phyloP scores from a whole-genome alignment of 768 basidiomycete genomes.

The Lactarius deliciosus region DNA sequence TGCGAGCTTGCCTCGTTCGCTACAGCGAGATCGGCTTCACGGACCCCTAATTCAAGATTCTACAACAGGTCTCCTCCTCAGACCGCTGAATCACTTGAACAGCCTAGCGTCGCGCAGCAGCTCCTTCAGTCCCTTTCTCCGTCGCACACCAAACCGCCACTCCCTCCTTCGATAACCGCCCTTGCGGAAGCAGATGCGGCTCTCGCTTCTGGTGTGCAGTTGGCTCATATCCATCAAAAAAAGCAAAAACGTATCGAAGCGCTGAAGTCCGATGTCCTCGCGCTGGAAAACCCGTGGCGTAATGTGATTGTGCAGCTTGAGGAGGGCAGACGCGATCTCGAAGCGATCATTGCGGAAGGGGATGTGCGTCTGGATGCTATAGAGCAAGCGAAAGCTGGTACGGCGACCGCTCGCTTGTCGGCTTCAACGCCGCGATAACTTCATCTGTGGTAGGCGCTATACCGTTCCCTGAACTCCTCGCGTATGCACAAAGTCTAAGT shows the following conservation, averaged over 20 bases:
- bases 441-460: conserved; percentile 54
- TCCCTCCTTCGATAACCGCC: conserved; percentile 53
- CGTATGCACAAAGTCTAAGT: conserved; percentile 82
- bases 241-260: conserved; percentile 73
- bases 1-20: background rate
- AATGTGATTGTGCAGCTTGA: conserved; percentile 63
- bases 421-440: background rate
- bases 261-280: conserved; percentile 68
- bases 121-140: conserved; percentile 76
- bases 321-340: conserved; percentile 64
- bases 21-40: background rate
- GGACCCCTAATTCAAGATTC: conserved; percentile 35
- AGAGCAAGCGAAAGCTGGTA: conserved; percentile 69
- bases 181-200: conserved; percentile 63
- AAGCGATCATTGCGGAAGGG: conserved; percentile 71
- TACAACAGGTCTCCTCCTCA: conserved; percentile 64
- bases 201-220: conserved; percentile 62
- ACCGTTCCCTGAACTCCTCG: conserved; percentile 78
- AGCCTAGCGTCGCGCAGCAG: conserved; percentile 59
- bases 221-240: conserved; percentile 70
- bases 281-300: conserved; percentile 65
- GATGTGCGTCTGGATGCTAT: conserved; percentile 69
- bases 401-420: conserved; percentile 26
- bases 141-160: conserved; percentile 59
- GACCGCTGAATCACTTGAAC: conserved; percentile 62